Evolutionary conservation across 371 early-diverging fungal species (phyloP), one percentile per base, ranked within the genome.

Genomic region (Parasitella parasitica): DNA sequence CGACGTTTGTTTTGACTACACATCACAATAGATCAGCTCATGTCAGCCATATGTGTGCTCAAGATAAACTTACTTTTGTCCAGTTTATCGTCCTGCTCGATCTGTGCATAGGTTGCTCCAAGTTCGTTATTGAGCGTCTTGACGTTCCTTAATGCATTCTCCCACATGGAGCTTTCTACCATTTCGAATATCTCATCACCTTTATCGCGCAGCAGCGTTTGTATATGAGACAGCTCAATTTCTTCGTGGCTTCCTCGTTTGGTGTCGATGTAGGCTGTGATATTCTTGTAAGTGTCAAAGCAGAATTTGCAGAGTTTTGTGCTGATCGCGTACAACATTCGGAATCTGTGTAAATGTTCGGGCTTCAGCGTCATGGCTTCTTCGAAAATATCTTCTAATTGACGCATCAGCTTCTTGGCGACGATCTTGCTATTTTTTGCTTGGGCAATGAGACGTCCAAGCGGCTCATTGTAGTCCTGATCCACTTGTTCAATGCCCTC

Each of bases 351-450:
- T 27, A 78, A 63, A 37, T 77, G 71, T 46, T 84, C 86, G 0
- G 82, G 69, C 59, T 82, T 85, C 26, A 85, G 61, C n/a, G 78
- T 78, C 16, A 84, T 63, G 4, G 81, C 80, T 50, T 86, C 78
- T 12, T 84, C 84, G 11, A 75, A 72, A 22, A 91, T 67, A 51
- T 91, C 92, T 26, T 82, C 84, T n/a, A 91, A 61, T 38, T 87
- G 83, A 26, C 90, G 82, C 59, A 85, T 58, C 30, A 91, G 56
- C 80, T 90, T 92, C 46, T 80, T 81, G 13, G 88, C 83, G 6
- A 75, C 63, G 2, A 80, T 76, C 71, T 90, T 90, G 56, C 80
- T 82, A 30, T 79, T 83, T 70, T 86, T 88, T 52, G 84, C 85
- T 65, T 87, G 82, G 20, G 78, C 65, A 34, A 87, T 64, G 15